Base-by-base conservation (phyloP, 306 rosid species). In the Prunus fruticosa region DNA sequence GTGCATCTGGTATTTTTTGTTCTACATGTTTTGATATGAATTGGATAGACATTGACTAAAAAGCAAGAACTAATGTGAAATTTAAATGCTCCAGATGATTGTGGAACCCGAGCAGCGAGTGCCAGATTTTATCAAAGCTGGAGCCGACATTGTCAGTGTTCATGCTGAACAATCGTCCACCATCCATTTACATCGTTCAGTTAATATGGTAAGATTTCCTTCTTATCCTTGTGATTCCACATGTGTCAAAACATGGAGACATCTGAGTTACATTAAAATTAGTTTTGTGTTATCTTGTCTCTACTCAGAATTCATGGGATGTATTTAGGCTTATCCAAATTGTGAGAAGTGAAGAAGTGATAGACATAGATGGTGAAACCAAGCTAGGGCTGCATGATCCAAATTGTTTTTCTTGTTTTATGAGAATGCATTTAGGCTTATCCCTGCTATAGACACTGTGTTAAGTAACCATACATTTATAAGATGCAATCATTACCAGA, bases 111-210 rank as follows among this genome's bases (percentile, higher is more conserved):
- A 96, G 1, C 93, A 82, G 84, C 89, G 99, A 62, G 97, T 96
- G 78, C 99, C 96, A 11, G 99, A 96, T 85, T 96, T 96, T 82
- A 91, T 96, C 82, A 96, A 96, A 90, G 99, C 99, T 56, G 99
- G 99, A 58, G 99, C 99, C 5, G 99, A 96, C 91, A 96, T 96
- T 19, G 93, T 96, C 77, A 96, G 99, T 77, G 87, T 96, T 79
- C 99, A 96, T 78, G 80, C 87, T 72, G 99, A 96, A 84, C 98
- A 91, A 83, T 64, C 99, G 71, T 78, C 99, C 76, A 96, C 99
- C 80, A 96, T 96, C 84, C 99, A 96, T 91, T 88, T 96, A 84
- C 99, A 96, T 77, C 99, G 99, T 7, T 79, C 99, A 14, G 1
- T 96, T 82, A 83, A 91, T 81, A 91, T 83, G 72, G 99, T 96